phyloP scores from a whole-genome alignment of 208 protist species.

The Leishmania major region DNA sequence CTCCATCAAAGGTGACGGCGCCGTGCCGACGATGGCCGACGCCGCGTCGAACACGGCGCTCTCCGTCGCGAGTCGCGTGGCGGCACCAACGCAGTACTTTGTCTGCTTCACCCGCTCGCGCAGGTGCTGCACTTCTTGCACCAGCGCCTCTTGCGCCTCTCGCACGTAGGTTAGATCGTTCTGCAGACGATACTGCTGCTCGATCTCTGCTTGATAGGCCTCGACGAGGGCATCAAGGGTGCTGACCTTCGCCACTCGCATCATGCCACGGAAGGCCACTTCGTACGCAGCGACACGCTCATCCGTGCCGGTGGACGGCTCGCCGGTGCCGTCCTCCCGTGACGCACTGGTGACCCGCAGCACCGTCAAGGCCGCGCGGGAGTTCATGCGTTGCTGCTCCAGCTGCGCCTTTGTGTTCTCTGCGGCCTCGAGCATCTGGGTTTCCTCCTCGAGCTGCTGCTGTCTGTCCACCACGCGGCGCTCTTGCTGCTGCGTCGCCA shows the following conservation, averaged over 20 bases:
- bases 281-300: conserved; percentile 82
- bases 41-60: not conserved
- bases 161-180: conserved; percentile 36
- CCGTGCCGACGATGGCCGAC: conserved; percentile 14
- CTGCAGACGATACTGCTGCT: conserved; percentile 69
- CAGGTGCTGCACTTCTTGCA: conserved; percentile 36
- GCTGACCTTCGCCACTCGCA: conserved; percentile 80
- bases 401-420: conserved; percentile 47
- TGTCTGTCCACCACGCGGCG: conserved; percentile 46
- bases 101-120: conserved; percentile 29
- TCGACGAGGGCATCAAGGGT: conserved; percentile 41
- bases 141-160: conserved; percentile 19
- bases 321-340: not conserved
- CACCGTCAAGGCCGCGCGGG: conserved; percentile 19
- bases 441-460: conserved; percentile 63
- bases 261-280: conserved; percentile 89
- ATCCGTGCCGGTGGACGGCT: conserved; percentile 20
- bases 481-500: conserved; percentile 60
- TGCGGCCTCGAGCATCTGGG: conserved; percentile 64
- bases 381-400: conserved; percentile 31
- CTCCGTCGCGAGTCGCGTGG: not conserved
- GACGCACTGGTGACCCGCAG: conserved; percentile 3
- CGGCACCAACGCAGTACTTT: conserved; percentile 23
- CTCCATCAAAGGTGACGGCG: conserved; percentile 35
- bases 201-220: conserved; percentile 58